Base-by-base conservation (phyloP, 140 eudicot species). In the Cichorium intybus region DNA sequence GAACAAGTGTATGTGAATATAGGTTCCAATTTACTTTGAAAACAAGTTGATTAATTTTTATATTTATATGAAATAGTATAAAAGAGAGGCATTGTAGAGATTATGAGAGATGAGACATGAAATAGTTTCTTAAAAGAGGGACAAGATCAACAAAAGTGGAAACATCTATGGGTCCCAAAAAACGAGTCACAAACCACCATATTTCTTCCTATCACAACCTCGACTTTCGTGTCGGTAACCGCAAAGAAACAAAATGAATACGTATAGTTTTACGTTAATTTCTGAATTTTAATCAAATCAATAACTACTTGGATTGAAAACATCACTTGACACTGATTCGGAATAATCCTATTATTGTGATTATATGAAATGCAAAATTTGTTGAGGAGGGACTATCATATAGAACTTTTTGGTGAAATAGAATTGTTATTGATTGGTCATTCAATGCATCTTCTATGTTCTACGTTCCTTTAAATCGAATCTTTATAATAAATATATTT, bases 181-280 rank as follows among this genome's bases (percentile, higher is more conserved):
- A 62, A 28, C 68, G 62, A 76, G 74, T 81, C 86, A 77, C 64
- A 72, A 59, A 76, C 73, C 82, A 68, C 80, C 62, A 76, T 68
- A 34, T 66, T 65, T 58, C 68, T 45, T 66, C 72, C 66, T 11
- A 53, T 60, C 75, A 71, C 72, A 69, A 56, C 34, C 29, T 43
- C 35, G 41, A 64, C 48, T 56, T 73, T 64, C 56, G 61, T 64
- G 51, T 28, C 20, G 56, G 7, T 41, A 62, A 62, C 14, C 37
- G 37, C 37, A 9, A 58, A 58, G 28, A 58, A 58, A 58, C 37
- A 26, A 26, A 55, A 11, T 14, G 26, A 24, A 15, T 55, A 27
- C 17, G 24, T 5, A 12, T 24, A 54, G 24, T 15, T 48, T 17
- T 17, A 56, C 18, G 6, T 35, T 12, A 61, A 23, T 17, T 41